Evolutionary conservation across 208 protist species (phyloP), one percentile per base, ranked within the genome.

Genomic region (Trypanosoma cruzi): DNA sequence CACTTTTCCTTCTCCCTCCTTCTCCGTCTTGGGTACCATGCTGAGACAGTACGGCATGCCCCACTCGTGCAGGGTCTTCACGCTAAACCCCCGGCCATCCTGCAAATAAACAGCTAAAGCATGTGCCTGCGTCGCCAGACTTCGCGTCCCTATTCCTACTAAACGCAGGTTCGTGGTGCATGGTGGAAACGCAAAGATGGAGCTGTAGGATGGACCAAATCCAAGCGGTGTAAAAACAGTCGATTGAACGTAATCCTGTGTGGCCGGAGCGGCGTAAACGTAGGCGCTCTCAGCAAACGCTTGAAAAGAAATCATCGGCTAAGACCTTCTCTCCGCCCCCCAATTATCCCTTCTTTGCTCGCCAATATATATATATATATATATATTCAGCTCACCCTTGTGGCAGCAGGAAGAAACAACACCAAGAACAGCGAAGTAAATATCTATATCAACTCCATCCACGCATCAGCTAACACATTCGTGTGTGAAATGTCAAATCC

Each of bases 151-250:
- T 6, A 14, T 10, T 8, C 82, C 82, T 0, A 64, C 61, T 61
- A 72, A 84, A 31, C 82, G 82, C 11, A 78, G 4, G 40, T 79
- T 88, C 20, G 82, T 88, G 4, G 72, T 75, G 49, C 65, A 55
- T 36, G 79, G 79, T 8, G 82, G 79, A 6, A 68, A 32, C 29
- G 72, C 64, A 67, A 81, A 85, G 24, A 83, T 44, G 6, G 70
- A 71, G 5, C 28, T 46, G 57, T 80, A 77, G 1, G 36, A 37
- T 6, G 24, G 13, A 46, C 29, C 28, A 52, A 76, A 57, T 22
- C 61, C 71, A 46, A 76, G 63, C 8, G 61, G 63, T 49, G 57
- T 62, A 31, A 76, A 70, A 8, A 76, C 63, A 42, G 61, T 71
- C n/a, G 40, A 58, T 36, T 52, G 52, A 55, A 76, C 53, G 22